phyloP scores from a whole-genome alignment of 495 filamentous ascomycete genomes.

The Neurospora cerealis region DNA sequence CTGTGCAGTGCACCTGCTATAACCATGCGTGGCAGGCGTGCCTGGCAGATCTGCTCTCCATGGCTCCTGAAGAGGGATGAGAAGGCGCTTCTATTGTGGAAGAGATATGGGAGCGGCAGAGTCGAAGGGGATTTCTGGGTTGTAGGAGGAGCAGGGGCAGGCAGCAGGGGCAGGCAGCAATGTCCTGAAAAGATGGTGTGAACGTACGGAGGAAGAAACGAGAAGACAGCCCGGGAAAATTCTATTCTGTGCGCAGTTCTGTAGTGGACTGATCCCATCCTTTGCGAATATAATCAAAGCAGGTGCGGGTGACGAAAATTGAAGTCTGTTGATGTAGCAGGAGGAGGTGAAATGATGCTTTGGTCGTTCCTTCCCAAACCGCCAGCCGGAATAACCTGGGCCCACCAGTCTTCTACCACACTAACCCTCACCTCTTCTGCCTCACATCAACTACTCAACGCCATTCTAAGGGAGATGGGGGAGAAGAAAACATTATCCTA shows the following conservation, averaged over 20 bases:
- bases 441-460: not conserved
- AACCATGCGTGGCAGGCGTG: no score
- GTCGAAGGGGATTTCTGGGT: not conserved
- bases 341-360: not conserved
- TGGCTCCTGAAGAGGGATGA: not conserved
- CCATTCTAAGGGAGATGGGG: not conserved
- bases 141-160: not conserved
- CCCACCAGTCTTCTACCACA: not conserved
- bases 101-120: not conserved
- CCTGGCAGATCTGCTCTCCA: not conserved
- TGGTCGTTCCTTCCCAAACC: not conserved
- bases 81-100: not conserved
- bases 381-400: not conserved
- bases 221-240: not conserved
- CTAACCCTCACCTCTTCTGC: no score
- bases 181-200: not conserved
- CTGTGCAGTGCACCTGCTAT: no score
- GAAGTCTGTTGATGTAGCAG: not conserved
- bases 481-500: no score
- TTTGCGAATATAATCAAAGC: not conserved
- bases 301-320: not conserved
- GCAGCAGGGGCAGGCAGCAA: not conserved
- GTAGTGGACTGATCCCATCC: not conserved
- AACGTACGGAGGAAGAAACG: not conserved
- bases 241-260: not conserved